A percentile compares a stretch with the other conserved stretches of the same genome.
These are phyloP conservation scores for Fusarium torreyae DNA, from an alignment of 2,329 filamentous ascomycete genomes.

Conservation along the genomic window DNA sequence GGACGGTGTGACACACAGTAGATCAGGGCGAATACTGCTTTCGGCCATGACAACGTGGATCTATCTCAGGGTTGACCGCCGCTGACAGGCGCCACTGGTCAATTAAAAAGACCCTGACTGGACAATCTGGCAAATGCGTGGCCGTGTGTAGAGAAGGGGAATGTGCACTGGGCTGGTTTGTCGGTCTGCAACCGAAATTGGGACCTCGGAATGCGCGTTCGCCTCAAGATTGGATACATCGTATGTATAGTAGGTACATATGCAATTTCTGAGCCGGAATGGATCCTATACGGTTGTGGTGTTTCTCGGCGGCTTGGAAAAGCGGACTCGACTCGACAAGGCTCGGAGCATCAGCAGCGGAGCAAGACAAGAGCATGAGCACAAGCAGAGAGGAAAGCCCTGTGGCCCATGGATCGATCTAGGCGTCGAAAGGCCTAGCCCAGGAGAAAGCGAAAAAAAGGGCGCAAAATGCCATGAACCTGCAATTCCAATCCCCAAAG, in stretches of 20 bases:
- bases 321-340: constrained; percentile 28
- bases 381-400: constrained; percentile 1
- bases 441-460: constrained; percentile 29
- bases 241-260: constrained; percentile 2
- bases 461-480: constrained; percentile 27
- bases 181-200: constrained; percentile 46
- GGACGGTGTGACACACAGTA: constrained; percentile 45
- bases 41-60: constrained; percentile 42
- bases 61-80: constrained; percentile 27
- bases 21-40: constrained; percentile 20
- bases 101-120: constrained; percentile 39
- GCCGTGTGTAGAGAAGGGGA: constrained; percentile 30
- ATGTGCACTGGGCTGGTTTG: constrained; percentile 22
- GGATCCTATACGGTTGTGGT: constrained; percentile 39
- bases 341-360: constrained; percentile 36
- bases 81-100: constrained; percentile 45
- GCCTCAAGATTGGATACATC: constrained; percentile 22
- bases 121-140: not conserved
- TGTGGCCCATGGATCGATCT: constrained; percentile 44
- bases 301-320: constrained; percentile 24
- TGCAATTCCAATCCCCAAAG: constrained; percentile 14
- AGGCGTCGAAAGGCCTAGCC: constrained; percentile 33
- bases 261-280: constrained; percentile 29
- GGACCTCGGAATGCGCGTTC: constrained; percentile 35
- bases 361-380: constrained; percentile 9